Conservation (phyloP, 2,329 filamentous ascomycete genomes). For the Claviceps humidiphila region DNA sequence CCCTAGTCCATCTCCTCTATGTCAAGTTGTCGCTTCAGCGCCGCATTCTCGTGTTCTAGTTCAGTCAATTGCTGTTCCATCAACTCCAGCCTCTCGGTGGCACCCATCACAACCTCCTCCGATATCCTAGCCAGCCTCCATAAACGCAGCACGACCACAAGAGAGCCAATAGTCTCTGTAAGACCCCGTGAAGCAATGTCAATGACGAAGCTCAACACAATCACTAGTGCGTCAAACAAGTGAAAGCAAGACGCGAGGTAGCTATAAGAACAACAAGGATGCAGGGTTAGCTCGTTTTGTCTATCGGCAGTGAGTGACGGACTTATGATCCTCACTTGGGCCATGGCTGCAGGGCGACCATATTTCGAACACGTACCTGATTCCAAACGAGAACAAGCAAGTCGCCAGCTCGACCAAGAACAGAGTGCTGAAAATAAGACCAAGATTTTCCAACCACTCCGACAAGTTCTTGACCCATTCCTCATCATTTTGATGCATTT, state of each 20-base stretch:
- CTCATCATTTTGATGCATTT: constrained; percentile 25
- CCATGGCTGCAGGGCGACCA: not conserved
- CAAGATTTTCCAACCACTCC: constrained; percentile 33
- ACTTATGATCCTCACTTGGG: no score
- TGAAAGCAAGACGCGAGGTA: constrained; percentile 49
- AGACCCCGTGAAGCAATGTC: constrained; percentile 47
- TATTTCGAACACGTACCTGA: constrained; percentile 29
- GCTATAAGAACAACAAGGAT: constrained; percentile 17
- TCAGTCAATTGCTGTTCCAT: constrained; percentile 38
- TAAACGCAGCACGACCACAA: constrained; percentile 53
- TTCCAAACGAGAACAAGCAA: constrained; percentile 48
- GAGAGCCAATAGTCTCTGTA: constrained; percentile 48
- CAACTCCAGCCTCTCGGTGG: constrained; percentile 47
- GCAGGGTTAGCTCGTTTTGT: not conserved
- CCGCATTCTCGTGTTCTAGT: constrained; percentile 34
- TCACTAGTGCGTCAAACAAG: constrained; percentile 49
- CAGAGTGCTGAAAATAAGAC: constrained; percentile 47
- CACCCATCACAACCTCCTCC: constrained; percentile 52
- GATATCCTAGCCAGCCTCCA: constrained; percentile 61
- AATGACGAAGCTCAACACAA: constrained; percentile 46
- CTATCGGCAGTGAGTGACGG: no score
- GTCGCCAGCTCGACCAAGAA: constrained; percentile 51
- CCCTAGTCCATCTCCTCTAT: constrained; percentile 5
- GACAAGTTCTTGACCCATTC: constrained; percentile 27
- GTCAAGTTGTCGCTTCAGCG: constrained; percentile 11